A percentile compares a stretch with the other conserved stretches of the same genome.
Conservation (phyloP, 2,329 filamentous ascomycete genomes). For the Colletotrichum viniferum region DNA sequence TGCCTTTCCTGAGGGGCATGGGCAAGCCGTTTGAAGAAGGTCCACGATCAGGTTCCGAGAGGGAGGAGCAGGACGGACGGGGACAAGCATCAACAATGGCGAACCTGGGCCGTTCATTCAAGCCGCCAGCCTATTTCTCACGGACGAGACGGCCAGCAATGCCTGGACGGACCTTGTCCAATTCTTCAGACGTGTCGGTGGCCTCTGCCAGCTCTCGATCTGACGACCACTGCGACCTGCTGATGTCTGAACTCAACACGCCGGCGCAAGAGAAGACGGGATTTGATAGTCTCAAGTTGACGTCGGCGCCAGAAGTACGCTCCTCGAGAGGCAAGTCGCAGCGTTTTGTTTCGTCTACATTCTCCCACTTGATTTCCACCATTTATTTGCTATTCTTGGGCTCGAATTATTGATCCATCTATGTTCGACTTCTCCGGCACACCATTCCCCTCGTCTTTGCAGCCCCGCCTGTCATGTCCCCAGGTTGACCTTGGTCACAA, state of each 20-base stretch:
- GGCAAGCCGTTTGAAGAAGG: background rate
- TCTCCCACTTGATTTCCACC: background rate
- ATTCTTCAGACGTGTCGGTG: slow-evolving; percentile 49
- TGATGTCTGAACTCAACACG: slow-evolving; percentile 36
- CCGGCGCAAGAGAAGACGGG: slow-evolving; percentile 13
- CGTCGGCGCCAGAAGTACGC: background rate
- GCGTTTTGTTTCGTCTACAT: background rate
- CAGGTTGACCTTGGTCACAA: background rate
- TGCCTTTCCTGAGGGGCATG: background rate
- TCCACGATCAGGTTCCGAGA: background rate
- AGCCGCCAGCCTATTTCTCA: slow-evolving; percentile 49
- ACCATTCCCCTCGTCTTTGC: background rate
- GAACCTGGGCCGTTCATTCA: slow-evolving; percentile 53
- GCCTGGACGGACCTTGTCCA: slow-evolving; percentile 48
- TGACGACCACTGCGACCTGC: slow-evolving; percentile 32
- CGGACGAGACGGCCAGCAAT: slow-evolving; percentile 48
- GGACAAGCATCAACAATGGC: slow-evolving; percentile 41
- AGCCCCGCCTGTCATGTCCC: background rate
- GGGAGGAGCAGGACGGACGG: background rate
- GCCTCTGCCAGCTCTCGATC: slow-evolving; percentile 33
- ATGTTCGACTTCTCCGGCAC: background rate
- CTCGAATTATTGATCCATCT: background rate
- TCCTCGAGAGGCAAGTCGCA: slow-evolving; percentile 3
- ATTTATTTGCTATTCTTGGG: background rate
- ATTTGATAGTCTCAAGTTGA: background rate